Conservation (phyloP, 768 basidiomycete species). For the Mycena chlorophos region DNA sequence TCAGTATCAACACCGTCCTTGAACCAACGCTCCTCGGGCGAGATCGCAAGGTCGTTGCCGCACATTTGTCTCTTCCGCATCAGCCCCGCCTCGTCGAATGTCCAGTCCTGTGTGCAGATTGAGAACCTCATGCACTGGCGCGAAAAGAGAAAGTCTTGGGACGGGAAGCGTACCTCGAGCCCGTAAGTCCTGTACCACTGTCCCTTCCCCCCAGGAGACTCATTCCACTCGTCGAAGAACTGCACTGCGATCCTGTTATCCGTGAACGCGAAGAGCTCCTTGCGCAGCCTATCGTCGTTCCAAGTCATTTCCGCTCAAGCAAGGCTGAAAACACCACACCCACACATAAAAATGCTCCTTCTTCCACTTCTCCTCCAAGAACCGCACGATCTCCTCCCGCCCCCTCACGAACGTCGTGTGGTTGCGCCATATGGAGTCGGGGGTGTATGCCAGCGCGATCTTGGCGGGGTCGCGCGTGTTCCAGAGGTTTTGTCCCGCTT, state of each 20-base stretch:
- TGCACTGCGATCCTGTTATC: conserved; percentile 58
- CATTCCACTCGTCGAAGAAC: conserved; percentile 50
- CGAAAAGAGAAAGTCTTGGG: too few relatives aligned
- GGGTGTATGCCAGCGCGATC: conserved; percentile 51
- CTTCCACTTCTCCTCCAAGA: conserved; percentile 53
- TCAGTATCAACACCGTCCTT: conserved; percentile 42
- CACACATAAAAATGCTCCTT: conserved; percentile 48
- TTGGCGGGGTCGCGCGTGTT: conserved; percentile 30
- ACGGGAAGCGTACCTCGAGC: conserved; percentile 36
- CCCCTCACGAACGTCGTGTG: conserved; percentile 51
- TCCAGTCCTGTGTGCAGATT: conserved; percentile 56
- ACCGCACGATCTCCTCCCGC: conserved; percentile 42
- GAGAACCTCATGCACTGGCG: conserved; percentile 41
- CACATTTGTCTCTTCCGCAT: conserved; percentile 59
- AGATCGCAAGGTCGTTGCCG: conserved; percentile 47
- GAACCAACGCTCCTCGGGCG: conserved; percentile 53
- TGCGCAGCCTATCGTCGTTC: conserved; percentile 44
- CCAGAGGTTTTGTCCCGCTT: conserved; percentile 20
- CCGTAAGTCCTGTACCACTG: conserved; percentile 51
- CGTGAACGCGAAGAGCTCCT: conserved; percentile 54
- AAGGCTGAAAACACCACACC: conserved; percentile 1
- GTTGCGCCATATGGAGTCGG: conserved; percentile 58
- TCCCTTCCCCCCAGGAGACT: conserved; percentile 36
- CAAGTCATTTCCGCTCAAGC: background rate
- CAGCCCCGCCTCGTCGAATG: conserved; percentile 48